Conservation (phyloP, 192 early-diverging fungal species). For the Backusella psychrophila region DNA sequence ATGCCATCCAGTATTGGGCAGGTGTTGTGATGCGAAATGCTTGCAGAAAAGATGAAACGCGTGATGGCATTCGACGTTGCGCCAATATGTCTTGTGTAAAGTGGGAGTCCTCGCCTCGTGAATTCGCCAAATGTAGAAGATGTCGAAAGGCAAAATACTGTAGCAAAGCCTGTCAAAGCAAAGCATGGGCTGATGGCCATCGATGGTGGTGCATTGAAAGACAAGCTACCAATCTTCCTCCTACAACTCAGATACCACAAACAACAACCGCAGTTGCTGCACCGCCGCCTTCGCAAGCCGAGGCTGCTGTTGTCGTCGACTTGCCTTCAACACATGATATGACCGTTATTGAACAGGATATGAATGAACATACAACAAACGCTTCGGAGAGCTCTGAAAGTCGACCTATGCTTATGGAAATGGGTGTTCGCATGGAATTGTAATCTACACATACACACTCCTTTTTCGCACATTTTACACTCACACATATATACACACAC, state of each 20-base stretch:
- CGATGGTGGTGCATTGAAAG: constrained; percentile 75
- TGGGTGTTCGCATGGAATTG: constrained; percentile 7
- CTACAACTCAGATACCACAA: neutral
- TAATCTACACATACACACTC: neutral
- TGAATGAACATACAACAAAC: neutral
- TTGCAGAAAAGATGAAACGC: constrained; percentile 74
- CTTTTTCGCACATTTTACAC: neutral
- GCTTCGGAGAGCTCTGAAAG: constrained; percentile 2
- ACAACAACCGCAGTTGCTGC: neutral
- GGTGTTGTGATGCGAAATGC: constrained; percentile 78
- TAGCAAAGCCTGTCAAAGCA: constrained; percentile 70
- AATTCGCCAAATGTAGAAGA: constrained; percentile 84
- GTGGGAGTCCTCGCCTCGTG: constrained; percentile 67
- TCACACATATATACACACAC: neutral
- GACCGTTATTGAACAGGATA: neutral
- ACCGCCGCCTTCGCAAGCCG: neutral
- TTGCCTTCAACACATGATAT: neutral
- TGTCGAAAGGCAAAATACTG: constrained; percentile 90
- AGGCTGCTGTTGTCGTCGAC: neutral
- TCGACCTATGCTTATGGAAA: constrained; percentile 7
- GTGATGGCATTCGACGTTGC: constrained; percentile 72
- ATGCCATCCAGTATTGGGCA: constrained; percentile 71
- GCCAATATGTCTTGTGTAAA: constrained; percentile 74
- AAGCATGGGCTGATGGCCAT: constrained; percentile 76
- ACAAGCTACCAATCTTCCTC: constrained; percentile 1